These are phyloP conservation scores for Adansonia madagascariensis DNA, from an alignment of 441 rosid species.

Conservation along the genomic window DNA sequence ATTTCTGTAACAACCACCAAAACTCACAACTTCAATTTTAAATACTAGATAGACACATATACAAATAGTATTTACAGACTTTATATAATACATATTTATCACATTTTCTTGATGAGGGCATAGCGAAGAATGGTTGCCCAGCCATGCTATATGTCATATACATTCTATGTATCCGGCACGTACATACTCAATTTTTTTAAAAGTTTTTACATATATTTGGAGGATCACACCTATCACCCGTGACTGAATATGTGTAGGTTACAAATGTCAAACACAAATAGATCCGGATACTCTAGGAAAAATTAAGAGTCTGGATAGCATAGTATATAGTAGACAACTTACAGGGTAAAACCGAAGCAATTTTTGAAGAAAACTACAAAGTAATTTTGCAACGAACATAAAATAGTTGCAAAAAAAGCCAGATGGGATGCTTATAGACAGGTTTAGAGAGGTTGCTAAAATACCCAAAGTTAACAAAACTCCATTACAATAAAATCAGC, in stretches of 20 bases:
- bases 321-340: neutral
- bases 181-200: no score
- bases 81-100: neutral
- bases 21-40: neutral
- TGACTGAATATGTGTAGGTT: no score
- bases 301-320: no score
- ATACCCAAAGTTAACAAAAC: neutral
- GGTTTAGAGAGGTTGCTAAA: neutral
- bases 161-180: neutral
- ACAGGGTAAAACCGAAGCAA: neutral
- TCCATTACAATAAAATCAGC: neutral
- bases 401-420: neutral
- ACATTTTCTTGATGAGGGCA: neutral
- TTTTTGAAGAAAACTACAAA: neutral
- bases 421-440: neutral
- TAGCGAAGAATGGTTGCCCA: neutral
- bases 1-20: slow-evolving; percentile 40
- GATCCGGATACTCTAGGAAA: no score
- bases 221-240: no score
- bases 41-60: neutral
- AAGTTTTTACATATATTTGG: neutral
- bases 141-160: neutral
- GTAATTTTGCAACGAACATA: neutral
- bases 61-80: neutral
- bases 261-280: no score